phyloP scores from a whole-genome alignment of 495 filamentous ascomycete species.

The Lasiosphaeria hispida region DNA sequence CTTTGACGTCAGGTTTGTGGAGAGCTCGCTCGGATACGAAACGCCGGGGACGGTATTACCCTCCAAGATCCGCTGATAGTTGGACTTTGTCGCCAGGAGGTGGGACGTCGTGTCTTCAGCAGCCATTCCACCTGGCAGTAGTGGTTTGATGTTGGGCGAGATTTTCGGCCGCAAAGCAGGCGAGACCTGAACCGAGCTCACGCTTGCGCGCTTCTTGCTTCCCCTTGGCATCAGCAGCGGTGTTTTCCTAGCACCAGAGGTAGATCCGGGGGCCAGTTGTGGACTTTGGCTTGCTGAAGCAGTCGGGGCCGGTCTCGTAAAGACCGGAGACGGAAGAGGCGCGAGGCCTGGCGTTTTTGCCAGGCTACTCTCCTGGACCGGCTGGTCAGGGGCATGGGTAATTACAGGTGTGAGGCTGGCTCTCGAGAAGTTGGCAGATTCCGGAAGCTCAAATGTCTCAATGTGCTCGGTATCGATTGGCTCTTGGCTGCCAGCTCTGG shows the following conservation, averaged over 20 bases:
- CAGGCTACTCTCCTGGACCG: slow-evolving; percentile 30
- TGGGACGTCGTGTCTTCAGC: slow-evolving; percentile 72
- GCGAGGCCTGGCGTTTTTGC: slow-evolving; percentile 39
- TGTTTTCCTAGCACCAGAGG: slow-evolving; percentile 41
- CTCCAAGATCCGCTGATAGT: slow-evolving; percentile 96
- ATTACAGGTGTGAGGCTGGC: slow-evolving; percentile 47
- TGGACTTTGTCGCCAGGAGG: slow-evolving; percentile 87
- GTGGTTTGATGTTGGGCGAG: slow-evolving; percentile 88
- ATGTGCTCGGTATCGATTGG: slow-evolving; percentile 56
- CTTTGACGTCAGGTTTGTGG: slow-evolving; percentile 91
- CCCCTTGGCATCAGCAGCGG: slow-evolving; percentile 43
- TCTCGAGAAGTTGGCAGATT: slow-evolving; percentile 53
- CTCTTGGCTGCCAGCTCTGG: slow-evolving; percentile 34
- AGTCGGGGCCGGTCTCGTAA: slow-evolving; percentile 38
- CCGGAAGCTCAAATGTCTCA: slow-evolving; percentile 65
- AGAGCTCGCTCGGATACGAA: slow-evolving; percentile 84
- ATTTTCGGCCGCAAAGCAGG: slow-evolving; percentile 90
- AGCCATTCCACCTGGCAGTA: slow-evolving; percentile 66
- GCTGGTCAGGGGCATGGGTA: slow-evolving; percentile 37
- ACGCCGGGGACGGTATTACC: slow-evolving; percentile 87
- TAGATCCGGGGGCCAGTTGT: slow-evolving; percentile 41
- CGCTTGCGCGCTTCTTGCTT: slow-evolving; percentile 71
- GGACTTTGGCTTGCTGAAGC: slow-evolving; percentile 51
- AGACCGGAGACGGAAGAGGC: slow-evolving; percentile 46
- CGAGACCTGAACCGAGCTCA: slow-evolving; percentile 70